A percentile compares a stretch with the other conserved stretches of the same genome.
phyloP scores from a whole-genome alignment of 2,329 filamentous ascomycete genomes.

The Aspergillus brunneoviolaceus region DNA sequence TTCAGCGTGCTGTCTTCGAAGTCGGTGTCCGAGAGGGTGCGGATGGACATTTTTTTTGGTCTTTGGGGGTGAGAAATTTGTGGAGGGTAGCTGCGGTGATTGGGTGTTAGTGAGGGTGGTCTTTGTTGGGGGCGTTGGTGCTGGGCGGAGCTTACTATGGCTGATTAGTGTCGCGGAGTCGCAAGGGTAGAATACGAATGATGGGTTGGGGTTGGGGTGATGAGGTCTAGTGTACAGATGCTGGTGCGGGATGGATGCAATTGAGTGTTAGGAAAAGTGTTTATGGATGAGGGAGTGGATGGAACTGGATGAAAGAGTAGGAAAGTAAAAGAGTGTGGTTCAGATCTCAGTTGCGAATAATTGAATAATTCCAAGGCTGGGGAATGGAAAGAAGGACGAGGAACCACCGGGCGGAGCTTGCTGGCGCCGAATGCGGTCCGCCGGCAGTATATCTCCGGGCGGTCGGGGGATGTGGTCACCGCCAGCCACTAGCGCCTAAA shows the following conservation, averaged over 20 bases:
- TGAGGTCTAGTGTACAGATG: too few relatives aligned
- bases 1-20: neutral
- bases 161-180: neutral
- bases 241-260: neutral
- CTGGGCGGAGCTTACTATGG: too few relatives aligned
- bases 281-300: constrained; percentile 5
- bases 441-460: neutral
- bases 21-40: neutral
- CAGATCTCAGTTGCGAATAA: too few relatives aligned
- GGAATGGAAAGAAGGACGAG: too few relatives aligned
- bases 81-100: too few relatives aligned
- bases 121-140: too few relatives aligned
- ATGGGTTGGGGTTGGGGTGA: neutral
- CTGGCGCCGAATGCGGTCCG: neutral
- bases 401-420: too few relatives aligned
- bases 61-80: too few relatives aligned
- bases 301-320: neutral
- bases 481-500: neutral
- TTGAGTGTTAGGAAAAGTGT: too few relatives aligned
- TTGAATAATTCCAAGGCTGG: too few relatives aligned
- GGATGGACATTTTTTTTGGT: neutral
- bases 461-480: neutral
- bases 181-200: neutral
- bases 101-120: too few relatives aligned
- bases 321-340: neutral